Evolutionary conservation across 805 yeast species (phyloP).

Genomic region (Candida hungchunana): DNA sequence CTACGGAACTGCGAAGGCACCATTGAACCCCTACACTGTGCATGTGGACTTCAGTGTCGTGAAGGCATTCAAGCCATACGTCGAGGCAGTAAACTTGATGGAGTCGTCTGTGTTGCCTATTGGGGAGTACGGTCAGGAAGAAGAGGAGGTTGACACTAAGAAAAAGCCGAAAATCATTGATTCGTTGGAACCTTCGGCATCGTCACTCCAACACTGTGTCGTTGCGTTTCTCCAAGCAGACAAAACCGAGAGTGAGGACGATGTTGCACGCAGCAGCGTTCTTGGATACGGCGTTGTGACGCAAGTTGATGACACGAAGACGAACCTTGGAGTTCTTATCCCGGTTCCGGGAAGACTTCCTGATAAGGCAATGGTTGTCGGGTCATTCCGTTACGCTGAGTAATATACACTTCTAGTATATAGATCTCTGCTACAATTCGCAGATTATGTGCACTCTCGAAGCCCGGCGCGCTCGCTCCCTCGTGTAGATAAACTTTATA

Average conservation of each 20-base stretch:
- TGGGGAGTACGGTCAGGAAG: constrained; percentile 25
- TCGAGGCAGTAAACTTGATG: constrained; percentile 11
- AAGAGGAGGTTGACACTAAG: constrained; percentile 25
- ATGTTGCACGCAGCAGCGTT: constrained; percentile 51
- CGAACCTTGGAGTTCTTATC: constrained; percentile 63
- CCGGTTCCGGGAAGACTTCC: constrained; percentile 92
- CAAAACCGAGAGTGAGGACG: constrained; percentile 42
- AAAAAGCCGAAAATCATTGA: constrained; percentile 23
- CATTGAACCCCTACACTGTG: constrained; percentile 81
- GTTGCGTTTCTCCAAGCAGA: constrained; percentile 58
- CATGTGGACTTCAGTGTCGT: constrained; percentile 64
- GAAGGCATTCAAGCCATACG: constrained; percentile 53
- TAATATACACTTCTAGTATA: too few relatives aligned
- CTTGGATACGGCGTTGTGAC: constrained; percentile 65
- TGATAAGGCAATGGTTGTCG: constrained; percentile 64
- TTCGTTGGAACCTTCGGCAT: constrained; percentile 42
- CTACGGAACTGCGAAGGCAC: constrained; percentile 65
- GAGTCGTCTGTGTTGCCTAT: constrained; percentile 25
- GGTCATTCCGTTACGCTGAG: constrained; percentile 80
- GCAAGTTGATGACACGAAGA: constrained; percentile 67
- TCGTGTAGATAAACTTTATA: too few relatives aligned
- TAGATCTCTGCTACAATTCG: too few relatives aligned
- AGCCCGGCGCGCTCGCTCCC: too few relatives aligned
- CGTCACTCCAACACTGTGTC: constrained; percentile 68
- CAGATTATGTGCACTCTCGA: too few relatives aligned